Evolutionary conservation across 2,329 filamentous ascomycete species (phyloP), one percentile per base, ranked within the genome.

Genomic region (Emericellopsis cladophorae): DNA sequence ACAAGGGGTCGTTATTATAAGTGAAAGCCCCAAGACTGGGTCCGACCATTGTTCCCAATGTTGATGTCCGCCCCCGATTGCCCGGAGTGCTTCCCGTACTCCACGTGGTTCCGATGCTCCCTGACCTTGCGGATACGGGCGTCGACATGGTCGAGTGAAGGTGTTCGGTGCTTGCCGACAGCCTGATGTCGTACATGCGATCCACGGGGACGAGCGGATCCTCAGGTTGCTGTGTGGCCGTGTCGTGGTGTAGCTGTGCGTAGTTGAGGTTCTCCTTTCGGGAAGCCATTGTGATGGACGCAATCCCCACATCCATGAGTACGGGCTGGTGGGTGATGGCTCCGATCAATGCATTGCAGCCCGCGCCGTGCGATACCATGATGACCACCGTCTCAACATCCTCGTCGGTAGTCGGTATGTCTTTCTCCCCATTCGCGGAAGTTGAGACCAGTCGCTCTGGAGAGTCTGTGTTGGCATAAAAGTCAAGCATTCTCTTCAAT

Each of bases 261-360:
- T 63, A 64, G 37, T 67, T 62, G 7, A 62, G 53, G 24, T 57
- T 59, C 1, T 65, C 60, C 44, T 79, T 81, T 39, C 79, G 72
- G 14, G 81, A 72, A 5, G 90, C 90, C 79, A 95, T 84, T 2
- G 90, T 95, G 38, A 98, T 69, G 4, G 89, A 95, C 1, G 90
- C 85, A 62, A 94, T 84, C 23, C 81, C 82, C 14, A 96, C 83
- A 54, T 96, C 89, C 53, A 94, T 77, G 12, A 98, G 70, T 0
- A 94, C 88, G 0, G 92, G 90, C 53, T 95, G 84, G 45, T 90
- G 84, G 0, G 89, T 93, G 48, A 98, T 75, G 22, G 88, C 88
- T 11, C 90, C 88, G 46, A 98, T 89, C 36, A 98, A 64, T 3
- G 92, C 92, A 62, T 98, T 98, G 62, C 90, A 95, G 32, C 92